Conservation (phyloP, 2,329 filamentous ascomycete species). For the Didymella sp. region DNA sequence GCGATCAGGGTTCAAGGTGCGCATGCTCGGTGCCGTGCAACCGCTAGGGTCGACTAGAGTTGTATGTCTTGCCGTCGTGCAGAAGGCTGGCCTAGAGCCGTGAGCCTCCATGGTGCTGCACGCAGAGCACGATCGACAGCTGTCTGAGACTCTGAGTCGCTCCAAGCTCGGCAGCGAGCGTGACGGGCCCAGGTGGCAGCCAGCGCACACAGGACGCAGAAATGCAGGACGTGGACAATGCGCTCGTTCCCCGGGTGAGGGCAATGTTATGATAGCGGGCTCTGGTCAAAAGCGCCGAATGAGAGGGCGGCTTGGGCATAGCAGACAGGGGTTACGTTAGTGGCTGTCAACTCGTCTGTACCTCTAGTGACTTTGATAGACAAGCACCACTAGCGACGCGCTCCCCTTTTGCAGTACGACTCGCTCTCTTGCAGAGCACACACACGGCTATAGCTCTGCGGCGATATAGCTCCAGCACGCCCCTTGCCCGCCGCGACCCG, state of each 20-base stretch:
- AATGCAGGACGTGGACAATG: slow-evolving; percentile 14
- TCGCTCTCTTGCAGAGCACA: slow-evolving; percentile 8
- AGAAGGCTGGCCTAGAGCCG: slow-evolving; percentile 1
- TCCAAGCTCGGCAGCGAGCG: neutral
- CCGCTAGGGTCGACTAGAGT: slow-evolving; percentile 9
- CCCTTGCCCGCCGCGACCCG: slow-evolving; percentile 17
- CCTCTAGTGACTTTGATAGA: slow-evolving; percentile 8
- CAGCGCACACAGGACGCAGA: slow-evolving; percentile 16
- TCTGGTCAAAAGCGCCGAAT: slow-evolving; percentile 6
- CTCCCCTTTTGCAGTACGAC: slow-evolving; percentile 17
- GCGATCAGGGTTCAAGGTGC: slow-evolving; percentile 17
- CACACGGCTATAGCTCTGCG: slow-evolving; percentile 1
- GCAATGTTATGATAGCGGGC: slow-evolving; percentile 25
- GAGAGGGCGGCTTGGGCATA: slow-evolving; percentile 14
- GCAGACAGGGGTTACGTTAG: slow-evolving; percentile 20
- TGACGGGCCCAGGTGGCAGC: neutral
- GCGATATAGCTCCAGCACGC: slow-evolving; percentile 23
- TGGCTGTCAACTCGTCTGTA: slow-evolving; percentile 7
- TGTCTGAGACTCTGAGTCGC: neutral
- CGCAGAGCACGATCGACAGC: neutral
- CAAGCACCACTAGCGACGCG: slow-evolving; percentile 11
- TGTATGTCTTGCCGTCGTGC: slow-evolving; percentile 12
- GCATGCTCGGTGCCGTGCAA: slow-evolving; percentile 18
- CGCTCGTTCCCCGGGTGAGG: slow-evolving; percentile 27
- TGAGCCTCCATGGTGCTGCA: neutral